These are phyloP conservation scores for Neoboletus magnificus DNA, from an alignment of 768 basidiomycete species.

Conservation along the genomic window DNA sequence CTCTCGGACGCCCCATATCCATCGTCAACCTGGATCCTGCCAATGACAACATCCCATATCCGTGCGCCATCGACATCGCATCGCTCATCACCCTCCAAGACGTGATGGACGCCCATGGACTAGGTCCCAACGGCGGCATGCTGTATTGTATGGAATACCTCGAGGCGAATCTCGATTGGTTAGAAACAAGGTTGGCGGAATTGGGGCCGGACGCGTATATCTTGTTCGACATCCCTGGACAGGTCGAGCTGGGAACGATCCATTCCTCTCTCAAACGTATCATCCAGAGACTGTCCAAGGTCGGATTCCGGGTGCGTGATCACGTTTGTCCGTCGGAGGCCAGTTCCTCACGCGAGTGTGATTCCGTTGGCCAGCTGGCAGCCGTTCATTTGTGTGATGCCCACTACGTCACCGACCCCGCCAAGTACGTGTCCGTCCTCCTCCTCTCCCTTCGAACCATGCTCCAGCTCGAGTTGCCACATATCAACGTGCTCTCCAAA, in stretches of 20 bases:
- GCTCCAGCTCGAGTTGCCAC: conserved; percentile 98
- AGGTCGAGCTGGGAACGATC: conserved; percentile 96
- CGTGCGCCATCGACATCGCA: conserved; percentile 82
- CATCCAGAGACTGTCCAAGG: conserved; percentile 63
- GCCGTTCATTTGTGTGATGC: conserved; percentile 96
- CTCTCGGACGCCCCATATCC: conserved; percentile 79
- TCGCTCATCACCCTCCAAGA: conserved; percentile 83
- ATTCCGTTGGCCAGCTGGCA: conserved; percentile 57
- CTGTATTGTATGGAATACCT: conserved; percentile 96
- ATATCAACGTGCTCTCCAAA: conserved; percentile 96
- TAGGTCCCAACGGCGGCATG: conserved; percentile 97
- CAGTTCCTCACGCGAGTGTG: not conserved
- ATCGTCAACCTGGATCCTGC: conserved; percentile 97
- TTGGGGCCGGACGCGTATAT: conserved; percentile 78
- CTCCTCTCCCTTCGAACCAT: conserved; percentile 91
- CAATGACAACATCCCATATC: conserved; percentile 85
- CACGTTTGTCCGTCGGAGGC: not conserved
- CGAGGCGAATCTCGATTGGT: conserved; percentile 91
- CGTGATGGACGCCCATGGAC: conserved; percentile 76
- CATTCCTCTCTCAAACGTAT: conserved; percentile 86
- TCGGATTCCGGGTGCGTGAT: conserved; percentile 77
- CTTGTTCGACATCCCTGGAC: conserved; percentile 94
- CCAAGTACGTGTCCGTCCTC: conserved; percentile 91
- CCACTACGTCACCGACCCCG: conserved; percentile 93
- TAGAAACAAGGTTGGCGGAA: conserved; percentile 63